These are phyloP conservation scores for Forsythia viridissima DNA, from an alignment of 257 asterid genomes.

Conservation along the genomic window DNA sequence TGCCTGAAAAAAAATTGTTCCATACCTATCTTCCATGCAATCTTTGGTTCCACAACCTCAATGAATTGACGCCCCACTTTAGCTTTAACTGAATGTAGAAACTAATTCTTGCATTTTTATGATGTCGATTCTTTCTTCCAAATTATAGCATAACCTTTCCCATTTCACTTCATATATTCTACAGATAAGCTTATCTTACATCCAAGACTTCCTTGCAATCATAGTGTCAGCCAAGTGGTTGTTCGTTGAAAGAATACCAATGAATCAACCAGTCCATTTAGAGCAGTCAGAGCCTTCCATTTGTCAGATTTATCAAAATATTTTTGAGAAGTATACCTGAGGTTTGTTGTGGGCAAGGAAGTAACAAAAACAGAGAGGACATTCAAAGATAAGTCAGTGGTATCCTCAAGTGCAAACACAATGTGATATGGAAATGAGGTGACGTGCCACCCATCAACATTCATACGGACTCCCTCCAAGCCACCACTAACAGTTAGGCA, in stretches of 20 bases:
- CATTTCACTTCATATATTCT: too few species aligned
- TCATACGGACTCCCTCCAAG: conserved; percentile 77
- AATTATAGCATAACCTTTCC: too few species aligned
- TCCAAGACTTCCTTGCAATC: conserved; percentile 96
- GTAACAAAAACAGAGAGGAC: conserved; percentile 77
- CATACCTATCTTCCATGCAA: too few species aligned
- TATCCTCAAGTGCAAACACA: conserved; percentile 95
- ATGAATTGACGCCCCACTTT: too few species aligned
- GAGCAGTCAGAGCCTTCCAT: conserved; percentile 87
- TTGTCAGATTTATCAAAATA: conserved; percentile 72
- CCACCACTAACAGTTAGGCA: conserved; percentile 95
- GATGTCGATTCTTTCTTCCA: too few species aligned
- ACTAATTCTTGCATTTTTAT: too few species aligned
- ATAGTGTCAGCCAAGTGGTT: conserved; percentile 95
- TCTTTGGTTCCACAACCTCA: too few species aligned
- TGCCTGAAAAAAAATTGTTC: too few species aligned
- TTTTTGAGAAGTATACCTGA: conserved; percentile 88
- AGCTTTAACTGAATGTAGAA: too few species aligned
- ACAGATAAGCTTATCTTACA: conserved; percentile 57
- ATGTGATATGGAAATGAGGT: conserved; percentile 94
- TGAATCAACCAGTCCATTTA: conserved; percentile 61
- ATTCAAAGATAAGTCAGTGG: conserved; percentile 82
- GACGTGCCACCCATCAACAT: conserved; percentile 17
- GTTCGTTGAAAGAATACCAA: conserved; percentile 93
- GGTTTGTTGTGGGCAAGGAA: conserved; percentile 87